Base-by-base conservation (phyloP, 1,139 yeast species). In the Lodderomyces jiufengensis region DNA sequence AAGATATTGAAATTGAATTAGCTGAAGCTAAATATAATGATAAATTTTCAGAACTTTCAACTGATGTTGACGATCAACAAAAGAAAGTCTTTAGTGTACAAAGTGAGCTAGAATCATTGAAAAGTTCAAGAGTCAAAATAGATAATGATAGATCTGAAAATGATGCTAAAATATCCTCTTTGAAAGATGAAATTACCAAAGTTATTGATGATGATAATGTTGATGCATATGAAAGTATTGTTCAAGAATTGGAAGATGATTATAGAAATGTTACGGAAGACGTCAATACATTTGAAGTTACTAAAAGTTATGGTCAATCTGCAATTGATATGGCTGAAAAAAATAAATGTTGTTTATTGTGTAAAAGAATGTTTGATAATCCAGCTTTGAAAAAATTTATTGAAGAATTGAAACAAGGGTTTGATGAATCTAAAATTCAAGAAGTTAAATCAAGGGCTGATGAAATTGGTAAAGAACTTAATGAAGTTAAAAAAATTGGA, bases 251-350 rank as follows among this genome's bases (percentile, higher is more conserved):
- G 18, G 88, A 84, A 48, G 71, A 68, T 11, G 82, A 81, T 34
- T 76, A 76, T 45, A 69, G 73, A 35, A 70, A 70, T 18, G 77
- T 84, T 0, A 58, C 77, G 26, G 83, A 80, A 45, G 79, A 81
- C 38, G 55, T 76, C 21, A 83, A 82, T 47, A 76, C 84, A 43
- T 74, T 73, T 23, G 80, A 78, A 37, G 82, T 84, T 1, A 79
- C 88, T 1, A 65, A 75, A 29, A 76, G 74, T 34, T 84, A 80
- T 53, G 82, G 84, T 46, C 56, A 70, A 22, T 77, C 66, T 31
- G 94, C 95, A 0, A 56, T 83, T 12, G 74, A 76, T 31, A 59
- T 78, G 35, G 88, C 92, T 0, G 63, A 76, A 31, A 54, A 54
- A 5, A 70, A 70, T 11, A 68, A 78, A 26, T 66, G 72, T 37